Conservation (phyloP, 257 asterid genomes). For the Coffea canephora region DNA sequence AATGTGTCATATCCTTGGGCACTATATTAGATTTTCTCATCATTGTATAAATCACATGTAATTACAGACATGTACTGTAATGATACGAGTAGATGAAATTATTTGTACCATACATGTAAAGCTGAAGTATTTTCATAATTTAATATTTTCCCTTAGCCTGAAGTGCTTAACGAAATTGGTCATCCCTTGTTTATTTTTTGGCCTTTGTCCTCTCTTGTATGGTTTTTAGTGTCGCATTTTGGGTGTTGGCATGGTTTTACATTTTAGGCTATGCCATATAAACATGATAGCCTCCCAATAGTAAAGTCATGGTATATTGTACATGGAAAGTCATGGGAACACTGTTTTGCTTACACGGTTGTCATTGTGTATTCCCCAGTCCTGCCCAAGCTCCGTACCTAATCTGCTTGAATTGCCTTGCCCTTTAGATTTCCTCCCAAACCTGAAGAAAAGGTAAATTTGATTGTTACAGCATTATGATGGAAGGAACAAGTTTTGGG, state of each 20-base stretch:
- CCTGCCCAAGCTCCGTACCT: not conserved
- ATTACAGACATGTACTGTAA: not conserved
- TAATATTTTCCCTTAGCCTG: not conserved
- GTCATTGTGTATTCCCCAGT: not conserved
- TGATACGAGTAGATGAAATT: not conserved
- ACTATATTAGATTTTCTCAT: too few relatives aligned
- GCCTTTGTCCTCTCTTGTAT: not conserved
- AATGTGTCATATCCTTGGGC: too few relatives aligned
- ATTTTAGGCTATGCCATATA: not conserved
- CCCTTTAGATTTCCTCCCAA: not conserved
- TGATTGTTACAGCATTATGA: not conserved
- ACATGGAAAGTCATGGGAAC: not conserved
- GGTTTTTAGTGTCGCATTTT: not conserved
- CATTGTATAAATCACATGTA: not conserved
- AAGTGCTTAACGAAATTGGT: not conserved
- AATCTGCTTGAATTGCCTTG: not conserved
- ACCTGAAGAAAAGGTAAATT: not conserved
- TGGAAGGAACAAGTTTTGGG: not conserved
- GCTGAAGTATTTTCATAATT: not conserved
- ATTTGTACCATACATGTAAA: not conserved
- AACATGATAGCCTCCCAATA: not conserved
- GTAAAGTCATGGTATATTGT: not conserved
- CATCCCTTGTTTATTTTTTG: not conserved
- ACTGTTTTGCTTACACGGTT: not conserved
- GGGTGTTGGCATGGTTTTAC: not conserved